phyloP scores from a whole-genome alignment of 2,329 filamentous ascomycete genomes.

The Ustulina deusta region DNA sequence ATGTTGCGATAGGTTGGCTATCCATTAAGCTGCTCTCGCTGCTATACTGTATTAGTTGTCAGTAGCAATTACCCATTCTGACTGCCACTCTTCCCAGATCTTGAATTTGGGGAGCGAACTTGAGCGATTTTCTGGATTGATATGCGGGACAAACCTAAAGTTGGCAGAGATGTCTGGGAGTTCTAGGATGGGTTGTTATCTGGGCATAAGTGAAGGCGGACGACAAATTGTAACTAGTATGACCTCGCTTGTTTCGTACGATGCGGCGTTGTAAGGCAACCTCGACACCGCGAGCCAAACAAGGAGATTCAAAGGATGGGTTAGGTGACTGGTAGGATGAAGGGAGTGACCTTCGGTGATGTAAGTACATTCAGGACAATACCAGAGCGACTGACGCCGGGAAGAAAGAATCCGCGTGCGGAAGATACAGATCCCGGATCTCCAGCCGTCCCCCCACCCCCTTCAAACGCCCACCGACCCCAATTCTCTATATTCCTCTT shows the following conservation, averaged over 20 bases:
- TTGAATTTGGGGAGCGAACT: no score
- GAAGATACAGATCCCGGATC: slow-evolving; percentile 1
- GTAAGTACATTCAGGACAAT: slow-evolving; percentile 12
- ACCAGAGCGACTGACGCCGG: slow-evolving; percentile 22
- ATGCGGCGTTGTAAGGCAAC: not conserved
- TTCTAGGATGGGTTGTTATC: not conserved
- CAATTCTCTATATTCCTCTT: not conserved
- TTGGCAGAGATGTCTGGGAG: not conserved
- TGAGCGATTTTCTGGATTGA: not conserved
- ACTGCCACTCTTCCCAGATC: not conserved
- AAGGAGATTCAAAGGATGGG: slow-evolving; percentile 16
- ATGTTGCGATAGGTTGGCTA: not conserved
- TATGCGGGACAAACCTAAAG: not conserved
- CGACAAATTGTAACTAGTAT: not conserved
- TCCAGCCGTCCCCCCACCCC: not conserved
- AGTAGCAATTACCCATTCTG: not conserved
- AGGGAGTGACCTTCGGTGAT: slow-evolving; percentile 13
- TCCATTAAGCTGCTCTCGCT: not conserved
- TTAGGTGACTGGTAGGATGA: slow-evolving; percentile 22
- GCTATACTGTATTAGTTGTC: not conserved
- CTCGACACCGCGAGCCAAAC: not conserved
- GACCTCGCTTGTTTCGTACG: not conserved
- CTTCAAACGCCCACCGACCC: not conserved
- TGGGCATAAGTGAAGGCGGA: not conserved
- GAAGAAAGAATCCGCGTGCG: slow-evolving; percentile 6